phyloP scores from a whole-genome alignment of 805 yeast species.

The Cyberlindnera maclurae region DNA sequence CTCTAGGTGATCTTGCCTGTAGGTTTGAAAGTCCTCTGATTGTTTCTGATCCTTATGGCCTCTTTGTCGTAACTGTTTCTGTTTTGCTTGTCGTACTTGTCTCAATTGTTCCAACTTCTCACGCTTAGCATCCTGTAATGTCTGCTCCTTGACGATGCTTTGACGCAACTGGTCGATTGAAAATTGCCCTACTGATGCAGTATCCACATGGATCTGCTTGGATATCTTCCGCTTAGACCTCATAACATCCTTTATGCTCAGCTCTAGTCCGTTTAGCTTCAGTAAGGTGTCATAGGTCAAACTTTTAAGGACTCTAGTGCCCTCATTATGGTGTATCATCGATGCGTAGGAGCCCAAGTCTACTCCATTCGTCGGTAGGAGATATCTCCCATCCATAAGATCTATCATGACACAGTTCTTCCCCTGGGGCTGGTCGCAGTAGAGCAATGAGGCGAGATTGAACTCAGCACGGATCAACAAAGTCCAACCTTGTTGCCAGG shows the following conservation, averaged over 20 bases:
- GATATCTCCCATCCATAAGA: slow-evolving; percentile 11
- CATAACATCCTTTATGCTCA: slow-evolving; percentile 29
- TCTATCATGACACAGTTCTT: slow-evolving; percentile 8
- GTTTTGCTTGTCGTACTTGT: slow-evolving; percentile 6
- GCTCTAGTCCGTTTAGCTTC: slow-evolving; percentile 33
- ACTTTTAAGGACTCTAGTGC: slow-evolving; percentile 1
- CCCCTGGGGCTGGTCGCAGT: slow-evolving; percentile 1
- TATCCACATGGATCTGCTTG: slow-evolving; percentile 1
- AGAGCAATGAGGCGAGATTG: slow-evolving; percentile 6
- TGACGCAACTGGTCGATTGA: slow-evolving; percentile 4
- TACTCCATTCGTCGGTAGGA: slow-evolving; percentile 8
- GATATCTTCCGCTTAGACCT: slow-evolving; percentile 16
- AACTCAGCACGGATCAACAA: slow-evolving; percentile 4
- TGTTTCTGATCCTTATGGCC: neutral
- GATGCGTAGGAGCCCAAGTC: slow-evolving; percentile 9
- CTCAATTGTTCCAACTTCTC: slow-evolving; percentile 10
- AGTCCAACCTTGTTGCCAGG: slow-evolving; percentile 4
- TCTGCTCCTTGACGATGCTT: slow-evolving; percentile 4
- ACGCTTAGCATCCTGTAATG: neutral
- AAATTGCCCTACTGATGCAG: slow-evolving; percentile 1
- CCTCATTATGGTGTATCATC: neutral
- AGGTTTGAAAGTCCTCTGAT: neutral
- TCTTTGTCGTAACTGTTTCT: slow-evolving; percentile 5
- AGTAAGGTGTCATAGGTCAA: slow-evolving; percentile 34
- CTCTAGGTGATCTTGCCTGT: slow-evolving; percentile 14